Evolutionary conservation across 2,329 filamentous ascomycete species (phyloP), one percentile per base, ranked within the genome.

Genomic region (Fusarium sp.): DNA sequence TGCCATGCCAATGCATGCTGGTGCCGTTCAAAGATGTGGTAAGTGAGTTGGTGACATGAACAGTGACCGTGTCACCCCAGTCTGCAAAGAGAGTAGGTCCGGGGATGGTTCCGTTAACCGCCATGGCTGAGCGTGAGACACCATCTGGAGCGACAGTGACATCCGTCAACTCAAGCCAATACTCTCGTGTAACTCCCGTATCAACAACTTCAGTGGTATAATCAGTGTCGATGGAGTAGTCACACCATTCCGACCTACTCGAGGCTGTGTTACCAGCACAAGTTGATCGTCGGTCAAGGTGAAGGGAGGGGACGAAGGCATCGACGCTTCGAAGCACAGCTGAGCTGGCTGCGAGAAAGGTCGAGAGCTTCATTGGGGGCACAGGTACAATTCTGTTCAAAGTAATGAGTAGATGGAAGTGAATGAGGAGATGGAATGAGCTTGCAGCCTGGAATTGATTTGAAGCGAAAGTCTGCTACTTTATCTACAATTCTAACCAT

Each of bases 1-100:
- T 78, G 22, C 87, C 89, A 70, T 91, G 88, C 78, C 83, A 90
- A 72, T 91, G 88, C 19, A 90, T 84, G 10, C 82, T 82, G 9
- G 87, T 90, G 32, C 87, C 87, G 63, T 90, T 90, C 10, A 71
- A 51, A 78, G 77, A 77, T 44, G 35, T 55, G 4, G 33, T 55
- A 10, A 82, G 60, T 2, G 73, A 73, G 73, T 89, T 91, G 33
- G 78, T 84, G 8, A 90, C 82, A 51, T 84, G 84, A 14, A 88
- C 76, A n/a, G 77, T 73, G 7, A 89, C 78, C 32, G 65, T 78
- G 56, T 83, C 80, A 25, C 79, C 83, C 83, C 84, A 87, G 67
- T 86, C 80, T 6, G 84, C 86, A 44, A 82, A 78, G 39, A 90
- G 82, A 0, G 82, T 82, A 1, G 88, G 89, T 0, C 88, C 89